phyloP scores from a whole-genome alignment of 2,329 filamentous ascomycete species.

The Seiridium unicorne region DNA sequence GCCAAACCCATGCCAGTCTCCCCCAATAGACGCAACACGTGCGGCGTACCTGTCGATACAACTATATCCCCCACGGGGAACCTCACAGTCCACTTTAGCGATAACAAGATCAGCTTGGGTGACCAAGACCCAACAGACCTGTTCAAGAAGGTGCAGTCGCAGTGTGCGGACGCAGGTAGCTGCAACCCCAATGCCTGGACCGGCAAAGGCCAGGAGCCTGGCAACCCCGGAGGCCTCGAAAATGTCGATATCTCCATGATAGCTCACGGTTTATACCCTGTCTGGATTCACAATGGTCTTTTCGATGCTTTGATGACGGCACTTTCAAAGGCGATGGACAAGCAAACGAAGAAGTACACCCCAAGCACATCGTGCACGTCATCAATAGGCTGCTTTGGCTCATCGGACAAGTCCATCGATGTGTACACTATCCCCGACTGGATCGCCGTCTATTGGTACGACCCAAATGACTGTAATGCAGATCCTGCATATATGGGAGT shows the following conservation, averaged over 20 bases:
- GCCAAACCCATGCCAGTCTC: not conserved
- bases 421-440: not conserved
- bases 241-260: not conserved
- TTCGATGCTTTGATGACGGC: not conserved
- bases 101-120: not conserved
- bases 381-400: not conserved
- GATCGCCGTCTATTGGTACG: not conserved
- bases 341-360: not conserved
- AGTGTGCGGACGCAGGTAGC: not conserved
- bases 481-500: not conserved
- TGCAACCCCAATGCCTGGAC: not conserved
- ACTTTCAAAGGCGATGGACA: not conserved
- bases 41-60: not conserved
- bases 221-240: not conserved
- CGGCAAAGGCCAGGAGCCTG: not conserved
- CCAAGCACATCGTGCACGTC: not conserved
- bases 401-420: not conserved
- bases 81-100: not conserved
- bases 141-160: not conserved
- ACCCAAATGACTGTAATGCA: not conserved
- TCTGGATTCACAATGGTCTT: not conserved
- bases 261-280: not conserved
- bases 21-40: not conserved
- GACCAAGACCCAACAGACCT: not conserved
- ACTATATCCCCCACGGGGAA: not conserved